Conservation (phyloP, 2,329 filamentous ascomycete species). For the Fusarium keratoplasticum region DNA sequence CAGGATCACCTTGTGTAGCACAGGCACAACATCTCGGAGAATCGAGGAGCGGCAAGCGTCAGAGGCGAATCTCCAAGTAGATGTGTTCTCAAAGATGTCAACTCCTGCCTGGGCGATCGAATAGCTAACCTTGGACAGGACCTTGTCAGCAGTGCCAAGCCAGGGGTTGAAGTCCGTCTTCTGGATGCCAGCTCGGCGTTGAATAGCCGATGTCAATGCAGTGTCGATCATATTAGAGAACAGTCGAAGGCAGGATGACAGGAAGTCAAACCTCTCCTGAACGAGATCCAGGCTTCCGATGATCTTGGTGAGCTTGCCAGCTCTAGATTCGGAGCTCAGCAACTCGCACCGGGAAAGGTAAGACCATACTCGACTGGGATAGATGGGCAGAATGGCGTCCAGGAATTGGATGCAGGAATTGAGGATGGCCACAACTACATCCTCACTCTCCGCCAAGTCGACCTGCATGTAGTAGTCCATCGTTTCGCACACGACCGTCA, state of each 20-base stretch:
- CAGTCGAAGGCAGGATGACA: slow-evolving; percentile 78
- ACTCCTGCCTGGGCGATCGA: slow-evolving; percentile 81
- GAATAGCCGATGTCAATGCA: slow-evolving; percentile 75
- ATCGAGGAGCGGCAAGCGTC: slow-evolving; percentile 76
- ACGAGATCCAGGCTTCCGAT: slow-evolving; percentile 86
- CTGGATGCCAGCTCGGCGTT: slow-evolving; percentile 69
- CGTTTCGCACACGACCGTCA: slow-evolving; percentile 84
- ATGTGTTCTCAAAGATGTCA: slow-evolving; percentile 87
- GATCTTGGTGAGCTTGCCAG: slow-evolving; percentile 81
- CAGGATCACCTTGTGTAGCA: slow-evolving; percentile 77
- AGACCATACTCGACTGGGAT: slow-evolving; percentile 90
- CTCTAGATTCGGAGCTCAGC: slow-evolving; percentile 79
- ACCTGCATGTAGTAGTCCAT: slow-evolving; percentile 78
- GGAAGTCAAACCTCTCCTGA: slow-evolving; percentile 79
- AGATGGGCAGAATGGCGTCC: slow-evolving; percentile 76
- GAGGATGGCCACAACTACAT: slow-evolving; percentile 73
- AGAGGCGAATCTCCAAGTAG: slow-evolving; percentile 84
- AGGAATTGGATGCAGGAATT: slow-evolving; percentile 84
- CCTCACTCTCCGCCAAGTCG: slow-evolving; percentile 66
- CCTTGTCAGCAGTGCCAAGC: slow-evolving; percentile 81
- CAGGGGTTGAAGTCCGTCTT: slow-evolving; percentile 65
- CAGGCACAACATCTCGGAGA: slow-evolving; percentile 73
- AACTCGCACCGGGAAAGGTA: slow-evolving; percentile 85
- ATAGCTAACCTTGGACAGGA: slow-evolving; percentile 76
- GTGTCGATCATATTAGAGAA: slow-evolving; percentile 83